These are phyloP conservation scores for Fusarium neocosmosporiellum DNA, from an alignment of 2,329 filamentous ascomycete species.

Conservation along the genomic window DNA sequence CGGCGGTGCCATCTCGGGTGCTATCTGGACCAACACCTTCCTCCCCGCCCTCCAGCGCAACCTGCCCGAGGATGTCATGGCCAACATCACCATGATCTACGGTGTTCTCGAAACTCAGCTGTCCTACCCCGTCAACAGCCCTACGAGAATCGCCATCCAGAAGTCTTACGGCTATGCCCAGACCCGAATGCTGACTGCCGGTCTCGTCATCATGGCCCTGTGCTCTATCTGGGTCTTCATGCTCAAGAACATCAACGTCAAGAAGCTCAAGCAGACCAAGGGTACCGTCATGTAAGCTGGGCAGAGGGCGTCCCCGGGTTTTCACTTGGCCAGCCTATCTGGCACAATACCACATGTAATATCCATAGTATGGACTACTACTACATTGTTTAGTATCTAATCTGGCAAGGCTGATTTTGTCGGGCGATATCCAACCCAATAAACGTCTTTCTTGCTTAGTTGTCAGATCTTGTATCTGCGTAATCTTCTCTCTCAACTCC, in stretches of 20 bases:
- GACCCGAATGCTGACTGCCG: constrained; percentile 53
- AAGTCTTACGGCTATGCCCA: constrained; percentile 61
- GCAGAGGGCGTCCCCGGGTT: not conserved
- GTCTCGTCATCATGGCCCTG: constrained; percentile 45
- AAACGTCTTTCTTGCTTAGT: not conserved
- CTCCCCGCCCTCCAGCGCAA: constrained; percentile 47
- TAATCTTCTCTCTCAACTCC: not conserved
- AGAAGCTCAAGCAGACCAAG: constrained; percentile 47
- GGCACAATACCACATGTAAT: not conserved
- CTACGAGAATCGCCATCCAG: constrained; percentile 56
- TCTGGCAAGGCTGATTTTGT: not conserved
- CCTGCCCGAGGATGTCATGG: constrained; percentile 51
- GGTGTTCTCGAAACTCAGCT: constrained; percentile 49
- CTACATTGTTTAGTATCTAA: constrained; percentile 4
- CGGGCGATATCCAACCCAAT: not conserved
- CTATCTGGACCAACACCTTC: constrained; percentile 58
- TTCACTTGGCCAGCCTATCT: not conserved
- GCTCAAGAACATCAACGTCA: constrained; percentile 47
- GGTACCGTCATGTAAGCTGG: constrained; percentile 43
- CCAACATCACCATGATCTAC: constrained; percentile 57
- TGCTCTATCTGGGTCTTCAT: constrained; percentile 44
- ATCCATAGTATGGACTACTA: not conserved
- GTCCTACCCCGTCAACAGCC: constrained; percentile 53
- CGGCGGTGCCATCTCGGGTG: constrained; percentile 56
- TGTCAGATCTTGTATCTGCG: not conserved